Evolutionary conservation across 2,329 filamentous ascomycete species (phyloP).

Genomic region (Stenocarpella maydis): DNA sequence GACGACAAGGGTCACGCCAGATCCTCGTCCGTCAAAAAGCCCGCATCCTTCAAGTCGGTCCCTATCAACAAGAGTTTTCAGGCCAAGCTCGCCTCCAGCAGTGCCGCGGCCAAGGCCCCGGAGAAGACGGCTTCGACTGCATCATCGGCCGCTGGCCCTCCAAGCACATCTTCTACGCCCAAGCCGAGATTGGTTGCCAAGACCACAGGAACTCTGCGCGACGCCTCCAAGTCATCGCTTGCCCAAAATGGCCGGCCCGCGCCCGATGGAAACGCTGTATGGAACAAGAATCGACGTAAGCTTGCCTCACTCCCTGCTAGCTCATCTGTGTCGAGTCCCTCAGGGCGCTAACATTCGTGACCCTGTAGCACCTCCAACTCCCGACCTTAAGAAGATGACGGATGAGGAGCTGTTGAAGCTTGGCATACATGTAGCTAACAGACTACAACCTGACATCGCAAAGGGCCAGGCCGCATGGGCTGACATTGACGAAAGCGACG

Average conservation of each 20-base stretch:
- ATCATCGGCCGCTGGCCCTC: constrained; percentile 51
- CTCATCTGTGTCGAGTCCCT: background rate
- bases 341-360: constrained; percentile 35
- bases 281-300: constrained; percentile 89
- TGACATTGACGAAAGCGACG: constrained; percentile 82
- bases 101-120: constrained; percentile 56
- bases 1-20: constrained; percentile 67
- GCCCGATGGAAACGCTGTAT: constrained; percentile 78
- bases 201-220: constrained; percentile 65
- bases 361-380: constrained; percentile 64
- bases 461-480: constrained; percentile 80
- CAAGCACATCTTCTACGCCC: constrained; percentile 57
- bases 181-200: constrained; percentile 81
- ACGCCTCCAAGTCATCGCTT: constrained; percentile 55
- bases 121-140: constrained; percentile 60
- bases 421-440: constrained; percentile 84
- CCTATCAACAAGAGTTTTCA: constrained; percentile 87
- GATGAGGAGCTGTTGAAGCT: constrained; percentile 89
- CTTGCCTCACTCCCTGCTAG: constrained; percentile 34
- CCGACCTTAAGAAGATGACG: constrained; percentile 82
- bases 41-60: constrained; percentile 82
- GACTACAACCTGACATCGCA: constrained; percentile 77
- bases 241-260: constrained; percentile 55
- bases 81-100: constrained; percentile 65
- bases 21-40: constrained; percentile 73